These are phyloP conservation scores for Huntiella omanensis DNA, from an alignment of 2,329 filamentous ascomycete species.

Conservation along the genomic window DNA sequence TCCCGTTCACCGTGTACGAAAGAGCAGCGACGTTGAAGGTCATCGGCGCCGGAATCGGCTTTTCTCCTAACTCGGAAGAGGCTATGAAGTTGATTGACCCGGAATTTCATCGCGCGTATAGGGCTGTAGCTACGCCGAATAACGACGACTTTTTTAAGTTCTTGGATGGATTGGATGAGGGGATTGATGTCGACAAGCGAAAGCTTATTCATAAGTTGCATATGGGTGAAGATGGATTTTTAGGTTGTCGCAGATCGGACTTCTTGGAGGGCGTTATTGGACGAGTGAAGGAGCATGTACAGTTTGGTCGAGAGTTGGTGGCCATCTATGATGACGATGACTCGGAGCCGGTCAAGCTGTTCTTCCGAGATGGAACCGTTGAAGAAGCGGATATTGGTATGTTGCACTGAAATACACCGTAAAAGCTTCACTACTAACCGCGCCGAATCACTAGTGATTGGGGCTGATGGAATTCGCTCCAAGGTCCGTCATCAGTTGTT, in stretches of 20 bases:
- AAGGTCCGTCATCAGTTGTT: slow-evolving; percentile 32
- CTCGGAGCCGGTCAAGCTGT: background rate
- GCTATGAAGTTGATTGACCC: slow-evolving; percentile 2
- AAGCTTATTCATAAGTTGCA: slow-evolving; percentile 19
- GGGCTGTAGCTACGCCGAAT: slow-evolving; percentile 16
- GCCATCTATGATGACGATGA: background rate
- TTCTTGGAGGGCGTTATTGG: slow-evolving; percentile 17
- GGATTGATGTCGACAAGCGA: slow-evolving; percentile 7
- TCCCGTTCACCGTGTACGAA: slow-evolving; percentile 24
- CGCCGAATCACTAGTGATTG: slow-evolving; percentile 25
- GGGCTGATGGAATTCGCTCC: slow-evolving; percentile 47
- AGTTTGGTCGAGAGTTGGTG: slow-evolving; percentile 1
- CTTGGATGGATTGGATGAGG: slow-evolving; percentile 19
- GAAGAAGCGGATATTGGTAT: slow-evolving; percentile 4
- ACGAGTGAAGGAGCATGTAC: background rate
- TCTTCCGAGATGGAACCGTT: slow-evolving; percentile 1
- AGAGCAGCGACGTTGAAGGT: slow-evolving; percentile 19
- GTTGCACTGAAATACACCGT: background rate
- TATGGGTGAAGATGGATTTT: slow-evolving; percentile 24
- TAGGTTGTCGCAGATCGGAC: slow-evolving; percentile 22
- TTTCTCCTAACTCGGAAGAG: slow-evolving; percentile 20
- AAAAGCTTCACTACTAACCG: background rate
- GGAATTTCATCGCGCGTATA: background rate
- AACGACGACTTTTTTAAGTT: slow-evolving; percentile 21
- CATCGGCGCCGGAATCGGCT: slow-evolving; percentile 25